Base-by-base conservation (phyloP, 83 land plant species). In the Thuja plicata region DNA sequence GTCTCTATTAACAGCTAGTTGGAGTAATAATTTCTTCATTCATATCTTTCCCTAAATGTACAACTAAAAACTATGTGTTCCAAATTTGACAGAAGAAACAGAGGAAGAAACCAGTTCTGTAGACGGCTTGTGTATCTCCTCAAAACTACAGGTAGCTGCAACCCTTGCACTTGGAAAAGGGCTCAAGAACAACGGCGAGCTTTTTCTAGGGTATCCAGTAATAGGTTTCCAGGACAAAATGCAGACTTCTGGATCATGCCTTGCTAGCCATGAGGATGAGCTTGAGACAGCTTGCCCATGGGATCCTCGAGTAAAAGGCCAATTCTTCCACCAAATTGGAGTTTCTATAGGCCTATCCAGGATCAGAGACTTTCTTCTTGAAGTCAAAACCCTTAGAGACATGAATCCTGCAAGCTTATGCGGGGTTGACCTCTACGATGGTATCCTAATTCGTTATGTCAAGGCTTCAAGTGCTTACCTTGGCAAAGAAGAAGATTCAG, bases 191-290 rank as follows among this genome's bases (percentile, higher is more conserved):
- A 89, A 93, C 84, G 89, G 92, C 86, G 73, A 88, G 32, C 34
- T 46, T 0, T 96, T 96, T 87, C 90, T 91, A 13, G 94, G 94
- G 5, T 96, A 93, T 86, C 98, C 98, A 0, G 93, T 93, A 8
- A 83, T 93, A n/a, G 98, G 98, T 50, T 89, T 48, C 85, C 95
- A 95, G 5, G 80, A 97, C 84, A 88, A 90, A 8, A 88, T 96
- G 30, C 94, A 92, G 73, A 73, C 94, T 43, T 90, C 96, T 0
- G 96, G 97, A 41, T 90, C 90, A 0, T 97, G 97, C 92, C 89
- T 94, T 0, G 77, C 84, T 16, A 88, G 90, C 83, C 30, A 2
- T 0, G 71, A 92, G 12, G 90, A 91, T 62, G 76, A 71, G n/a
- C 71, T 84, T 21, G 70, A 85, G 40, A 90, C 94, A 12, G 90